Base-by-base conservation (phyloP, 768 basidiomycete genomes). In the Boletus vermiculosoides region DNA sequence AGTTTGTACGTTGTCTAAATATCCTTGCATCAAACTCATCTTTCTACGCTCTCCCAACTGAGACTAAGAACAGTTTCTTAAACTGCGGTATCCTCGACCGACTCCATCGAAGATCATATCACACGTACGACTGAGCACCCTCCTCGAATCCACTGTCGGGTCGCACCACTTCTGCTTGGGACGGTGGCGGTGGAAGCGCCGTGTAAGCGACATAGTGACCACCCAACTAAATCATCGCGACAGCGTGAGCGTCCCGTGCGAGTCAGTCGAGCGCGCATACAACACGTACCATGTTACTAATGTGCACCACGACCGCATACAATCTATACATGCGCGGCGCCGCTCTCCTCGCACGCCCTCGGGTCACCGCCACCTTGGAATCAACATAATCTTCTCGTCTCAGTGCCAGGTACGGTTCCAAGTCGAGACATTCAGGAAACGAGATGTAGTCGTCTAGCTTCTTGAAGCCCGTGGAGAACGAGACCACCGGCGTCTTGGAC, bases 41-140 rank as follows among this genome's bases (percentile, higher is more conserved):
- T 93, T 98, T 79, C 79, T 98, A 45, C 97, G 94, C 72, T 98
- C 96, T 1, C 70, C 97, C 97, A 0, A 95, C 94, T 0, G 94
- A 94, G 10, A 98, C 95, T 0, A 72, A n/a, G n/a, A n/a, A n/a
- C n/a, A n/a, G n/a, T n/a, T n/a, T n/a, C n/a, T n/a, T n/a, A n/a
- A n/a, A n/a, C n/a, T n/a, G n/a, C 87, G 28, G 25, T 25, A 25
- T 25, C 25, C 25, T 25, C 25, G 25, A 4, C n/a, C n/a, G n/a
- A n/a, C n/a, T n/a, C n/a, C n/a, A n/a, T n/a, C n/a, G n/a, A n/a
- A n/a, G n/a, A n/a, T n/a, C n/a, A n/a, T n/a, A n/a, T n/a, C 25
- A 25, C 4, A 2, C 25, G 4, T 25, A 4, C 25, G 25, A 25
- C 25, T 4, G 25, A 25, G 2, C 25, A 25, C 25, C 25, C 25